Conservation (phyloP, 345 rosid species). For the Salix dunnii region DNA sequence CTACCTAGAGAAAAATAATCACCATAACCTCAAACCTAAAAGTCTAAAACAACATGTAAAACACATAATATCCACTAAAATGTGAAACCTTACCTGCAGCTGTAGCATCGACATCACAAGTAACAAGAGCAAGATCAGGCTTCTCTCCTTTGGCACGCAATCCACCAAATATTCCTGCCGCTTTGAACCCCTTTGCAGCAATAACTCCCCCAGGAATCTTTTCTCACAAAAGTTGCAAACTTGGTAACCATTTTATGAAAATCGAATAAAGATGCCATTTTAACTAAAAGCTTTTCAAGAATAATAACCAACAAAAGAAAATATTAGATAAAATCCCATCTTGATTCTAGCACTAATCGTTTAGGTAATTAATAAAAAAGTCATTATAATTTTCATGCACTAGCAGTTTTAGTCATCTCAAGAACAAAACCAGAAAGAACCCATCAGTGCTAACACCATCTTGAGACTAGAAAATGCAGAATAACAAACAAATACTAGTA, state of each 20-base stretch:
- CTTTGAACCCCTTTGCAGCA: conserved; percentile 86
- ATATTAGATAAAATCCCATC: neutral
- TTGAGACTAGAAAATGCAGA: too few species aligned
- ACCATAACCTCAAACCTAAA: neutral
- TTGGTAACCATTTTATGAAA: neutral
- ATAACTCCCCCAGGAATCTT: conserved; percentile 92
- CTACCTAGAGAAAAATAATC: neutral
- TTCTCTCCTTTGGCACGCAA: conserved; percentile 80
- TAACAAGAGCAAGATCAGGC: conserved; percentile 86
- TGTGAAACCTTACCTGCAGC: conserved; percentile 54
- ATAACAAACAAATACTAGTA: neutral
- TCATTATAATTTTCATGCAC: neutral
- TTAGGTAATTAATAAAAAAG: neutral
- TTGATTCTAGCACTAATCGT: neutral
- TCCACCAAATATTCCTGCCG: conserved; percentile 80
- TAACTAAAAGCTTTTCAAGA: neutral
- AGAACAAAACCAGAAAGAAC: neutral
- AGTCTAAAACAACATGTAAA: neutral
- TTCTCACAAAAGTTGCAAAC: neutral
- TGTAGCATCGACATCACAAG: conserved; percentile 78
- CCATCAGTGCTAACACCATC: neutral
- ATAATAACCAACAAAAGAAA: neutral
- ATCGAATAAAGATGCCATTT: neutral
- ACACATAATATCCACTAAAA: conserved; percentile 2
- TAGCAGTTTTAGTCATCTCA: neutral